phyloP scores from a whole-genome alignment of 2,329 filamentous ascomycete genomes.

The Coleophoma crateriformis region DNA sequence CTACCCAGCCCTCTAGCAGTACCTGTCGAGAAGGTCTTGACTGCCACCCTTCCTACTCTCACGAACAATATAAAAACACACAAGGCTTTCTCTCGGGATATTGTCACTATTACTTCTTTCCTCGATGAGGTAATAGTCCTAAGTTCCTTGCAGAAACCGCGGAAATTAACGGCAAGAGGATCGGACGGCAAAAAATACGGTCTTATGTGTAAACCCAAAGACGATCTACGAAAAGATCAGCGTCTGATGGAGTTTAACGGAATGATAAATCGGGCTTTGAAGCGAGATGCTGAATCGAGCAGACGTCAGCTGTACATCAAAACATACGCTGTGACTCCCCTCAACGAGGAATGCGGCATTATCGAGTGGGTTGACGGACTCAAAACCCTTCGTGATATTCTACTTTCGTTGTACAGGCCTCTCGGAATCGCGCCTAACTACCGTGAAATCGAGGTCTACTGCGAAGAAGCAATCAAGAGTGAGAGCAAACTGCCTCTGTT shows the following conservation, averaged over 20 bases:
- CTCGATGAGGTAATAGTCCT: slow-evolving; percentile 85
- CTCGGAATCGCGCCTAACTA: slow-evolving; percentile 70
- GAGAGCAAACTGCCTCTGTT: slow-evolving; percentile 64
- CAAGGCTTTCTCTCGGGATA: slow-evolving; percentile 80
- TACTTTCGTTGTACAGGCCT: slow-evolving; percentile 72
- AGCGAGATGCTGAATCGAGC: slow-evolving; percentile 85
- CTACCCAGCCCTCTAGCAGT: slow-evolving; percentile 84
- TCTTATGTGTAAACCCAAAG: slow-evolving; percentile 94
- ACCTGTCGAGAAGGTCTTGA: slow-evolving; percentile 79
- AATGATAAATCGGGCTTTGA: slow-evolving; percentile 93
- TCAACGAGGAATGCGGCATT: slow-evolving; percentile 96
- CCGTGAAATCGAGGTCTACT: slow-evolving; percentile 53
- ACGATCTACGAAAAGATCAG: slow-evolving; percentile 95
- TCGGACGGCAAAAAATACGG: slow-evolving; percentile 86
- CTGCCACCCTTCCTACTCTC: slow-evolving; percentile 70
- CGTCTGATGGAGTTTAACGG: slow-evolving; percentile 98
- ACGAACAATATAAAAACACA: slow-evolving; percentile 72
- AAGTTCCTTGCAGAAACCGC: slow-evolving; percentile 85
- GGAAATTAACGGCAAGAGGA: slow-evolving; percentile 81
- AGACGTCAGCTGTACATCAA: slow-evolving; percentile 90
- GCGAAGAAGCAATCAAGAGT: slow-evolving; percentile 56
- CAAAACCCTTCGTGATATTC: slow-evolving; percentile 87
- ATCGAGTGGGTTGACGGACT: slow-evolving; percentile 99
- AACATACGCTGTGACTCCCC: slow-evolving; percentile 91
- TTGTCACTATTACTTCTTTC: slow-evolving; percentile 77